A percentile compares a stretch with the other conserved stretches of the same genome.
These are phyloP conservation scores for Fragaria vesca DNA, from an alignment of 306 rosid species.

Conservation along the genomic window DNA sequence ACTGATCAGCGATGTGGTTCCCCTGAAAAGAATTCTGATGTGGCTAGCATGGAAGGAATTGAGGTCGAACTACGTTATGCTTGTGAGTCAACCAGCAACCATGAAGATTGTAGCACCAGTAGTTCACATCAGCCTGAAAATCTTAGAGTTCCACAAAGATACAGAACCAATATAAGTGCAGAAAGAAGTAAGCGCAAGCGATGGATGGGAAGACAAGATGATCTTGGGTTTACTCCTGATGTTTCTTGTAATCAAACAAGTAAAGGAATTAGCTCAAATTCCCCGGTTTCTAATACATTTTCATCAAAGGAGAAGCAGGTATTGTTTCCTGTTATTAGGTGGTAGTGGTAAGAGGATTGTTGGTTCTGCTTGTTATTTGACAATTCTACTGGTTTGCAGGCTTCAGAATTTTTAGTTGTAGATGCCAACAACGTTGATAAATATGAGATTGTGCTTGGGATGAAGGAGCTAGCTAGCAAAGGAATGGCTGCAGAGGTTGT, in stretches of 20 bases:
- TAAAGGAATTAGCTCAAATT: conserved; percentile 51
- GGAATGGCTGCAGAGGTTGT: conserved; percentile 96
- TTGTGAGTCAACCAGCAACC: conserved; percentile 52
- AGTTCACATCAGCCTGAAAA: conserved; percentile 64
- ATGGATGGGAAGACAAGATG: conserved; percentile 92
- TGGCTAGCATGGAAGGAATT: conserved; percentile 55
- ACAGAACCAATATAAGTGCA: conserved; percentile 55
- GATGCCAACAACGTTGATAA: conserved; percentile 57
- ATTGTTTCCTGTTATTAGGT: conserved; percentile 19
- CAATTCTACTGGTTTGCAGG: conserved; percentile 43
- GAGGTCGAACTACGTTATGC: conserved; percentile 72
- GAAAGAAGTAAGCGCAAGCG: conserved; percentile 92
- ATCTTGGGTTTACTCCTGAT: conserved; percentile 39
- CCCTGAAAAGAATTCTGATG: conserved; percentile 77
- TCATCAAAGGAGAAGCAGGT: conserved; percentile 73
- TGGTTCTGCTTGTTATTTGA: neutral
- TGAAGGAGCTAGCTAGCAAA: conserved; percentile 85
- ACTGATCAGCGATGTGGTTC: conserved; percentile 56
- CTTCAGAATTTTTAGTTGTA: conserved; percentile 45
- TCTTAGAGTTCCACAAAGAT: conserved; percentile 49
- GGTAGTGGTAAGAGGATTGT: neutral
- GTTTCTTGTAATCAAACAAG: conserved; percentile 46
- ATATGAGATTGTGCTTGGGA: conserved; percentile 75
- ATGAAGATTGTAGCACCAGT: conserved; percentile 96
- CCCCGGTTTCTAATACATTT: conserved; percentile 28